Evolutionary conservation across 306 rosid genomes (phyloP).

Genomic region (Rosa multiflora): DNA sequence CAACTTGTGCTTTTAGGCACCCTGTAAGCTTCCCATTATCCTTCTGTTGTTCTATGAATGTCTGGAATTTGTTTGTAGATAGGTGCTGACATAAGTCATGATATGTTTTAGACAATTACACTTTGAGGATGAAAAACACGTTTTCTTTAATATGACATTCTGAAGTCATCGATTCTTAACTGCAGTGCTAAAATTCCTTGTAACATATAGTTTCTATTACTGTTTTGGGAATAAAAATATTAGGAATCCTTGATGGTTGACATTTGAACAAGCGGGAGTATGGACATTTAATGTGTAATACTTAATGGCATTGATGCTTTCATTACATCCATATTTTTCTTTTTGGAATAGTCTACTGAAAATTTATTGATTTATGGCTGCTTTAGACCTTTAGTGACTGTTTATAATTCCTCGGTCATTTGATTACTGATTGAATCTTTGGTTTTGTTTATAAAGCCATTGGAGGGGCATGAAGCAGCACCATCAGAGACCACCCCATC

Average conservation of each 20-base stretch:
- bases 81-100: background rate
- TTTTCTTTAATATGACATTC: background rate
- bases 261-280: background rate
- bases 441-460: constrained; percentile 49
- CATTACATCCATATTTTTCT: background rate
- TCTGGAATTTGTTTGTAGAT: background rate
- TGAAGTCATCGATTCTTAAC: background rate
- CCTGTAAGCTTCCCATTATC: constrained; percentile 55
- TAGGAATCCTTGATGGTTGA: background rate
- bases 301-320: background rate
- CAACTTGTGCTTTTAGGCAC: constrained; percentile 82
- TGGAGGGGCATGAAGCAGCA: constrained; percentile 61
- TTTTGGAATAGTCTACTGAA: background rate
- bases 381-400: background rate
- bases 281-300: background rate
- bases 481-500: constrained; percentile 49
- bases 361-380: background rate
- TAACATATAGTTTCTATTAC: background rate
- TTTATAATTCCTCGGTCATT: constrained; percentile 17
- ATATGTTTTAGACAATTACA: background rate
- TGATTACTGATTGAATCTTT: constrained; percentile 20
- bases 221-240: background rate
- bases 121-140: background rate
- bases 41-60: background rate
- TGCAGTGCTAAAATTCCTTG: background rate